Percentiles rank a stretch among this genome's conserved stretches.
These are phyloP conservation scores for Eucalyptus erythrocorys DNA, from an alignment of 345 rosid genomes.

Conservation along the genomic window DNA sequence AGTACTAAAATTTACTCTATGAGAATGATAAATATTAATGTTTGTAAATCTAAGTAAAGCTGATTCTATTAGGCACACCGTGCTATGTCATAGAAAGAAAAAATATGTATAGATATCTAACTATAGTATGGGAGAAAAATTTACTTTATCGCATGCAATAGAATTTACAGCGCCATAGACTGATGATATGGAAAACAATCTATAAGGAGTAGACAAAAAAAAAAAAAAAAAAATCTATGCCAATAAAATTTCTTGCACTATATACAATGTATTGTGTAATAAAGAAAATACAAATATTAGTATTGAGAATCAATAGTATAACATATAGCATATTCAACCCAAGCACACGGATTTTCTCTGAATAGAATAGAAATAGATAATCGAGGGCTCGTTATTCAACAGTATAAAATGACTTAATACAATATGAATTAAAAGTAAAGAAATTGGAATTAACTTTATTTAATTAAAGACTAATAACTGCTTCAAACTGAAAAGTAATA, in stretches of 20 bases:
- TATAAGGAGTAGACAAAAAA: not conserved
- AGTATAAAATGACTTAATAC: too few species aligned
- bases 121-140: not conserved
- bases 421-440: not conserved
- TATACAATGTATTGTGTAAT: not conserved
- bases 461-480: not conserved
- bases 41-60: not conserved
- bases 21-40: not conserved
- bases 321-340: not conserved
- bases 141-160: not conserved
- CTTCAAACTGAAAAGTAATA: not conserved
- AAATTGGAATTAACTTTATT: not conserved
- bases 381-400: too few species aligned
- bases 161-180: not conserved
- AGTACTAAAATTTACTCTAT: not conserved
- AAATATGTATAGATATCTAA: not conserved
- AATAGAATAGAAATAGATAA: too few species aligned
- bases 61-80: not conserved
- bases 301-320: not conserved
- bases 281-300: not conserved
- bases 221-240: not conserved
- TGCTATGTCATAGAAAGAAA: not conserved
- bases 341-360: too few species aligned
- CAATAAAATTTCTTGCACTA: not conserved
- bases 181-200: not conserved